Base-by-base conservation (phyloP, 1,284 basidiomycete species). In the Ustilago sp. region DNA sequence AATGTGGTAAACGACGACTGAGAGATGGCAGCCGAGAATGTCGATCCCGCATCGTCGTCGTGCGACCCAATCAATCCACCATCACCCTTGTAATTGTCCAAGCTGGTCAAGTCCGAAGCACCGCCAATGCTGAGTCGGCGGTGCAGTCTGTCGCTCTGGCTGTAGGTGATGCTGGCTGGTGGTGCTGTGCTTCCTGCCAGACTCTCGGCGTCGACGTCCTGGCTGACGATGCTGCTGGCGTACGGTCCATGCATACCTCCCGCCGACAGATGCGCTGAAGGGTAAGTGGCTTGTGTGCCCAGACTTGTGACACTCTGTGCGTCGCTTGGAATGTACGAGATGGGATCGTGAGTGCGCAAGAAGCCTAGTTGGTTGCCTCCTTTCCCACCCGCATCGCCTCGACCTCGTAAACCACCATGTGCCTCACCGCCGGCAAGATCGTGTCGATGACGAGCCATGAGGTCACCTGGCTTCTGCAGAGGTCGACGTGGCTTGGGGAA, bases 291-390 rank as follows among this genome's bases (percentile, higher is more conserved):
- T 57, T 83, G 82, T 19, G 82, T 83, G 35, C 77, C 75, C 23
- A 83, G 35, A 34, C 76, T 79, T 4, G 77, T 75, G 43, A 83
- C 68, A 53, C 77, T 79, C 65, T 83, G 81, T 7, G 82, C 76
- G 54, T 98, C 96, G 19, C 94, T 93, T 2, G 95, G 95, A 74
- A 98, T 96, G 86, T 95, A 98, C 8, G 93, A 91, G 68, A 98
- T 89, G 0, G 95, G 91, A 85, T 98, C 95, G 87, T 98, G 95
- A 0, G 94, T 94, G 63, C 95, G 91, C 86, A 95, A 98, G 89
- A 97, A 99, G 83, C 92, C 92, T 50, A 93, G 89, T 85, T 98
- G 73, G 90, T 91, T 59, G 93, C 89, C 62, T 6, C 68, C 63
- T 15, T 62, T 64, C 3, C 38, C 36, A 47, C 69, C 64, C 2